Conservation (phyloP, 139 green algal species). For the Ettlia oleoabundans region DNA sequence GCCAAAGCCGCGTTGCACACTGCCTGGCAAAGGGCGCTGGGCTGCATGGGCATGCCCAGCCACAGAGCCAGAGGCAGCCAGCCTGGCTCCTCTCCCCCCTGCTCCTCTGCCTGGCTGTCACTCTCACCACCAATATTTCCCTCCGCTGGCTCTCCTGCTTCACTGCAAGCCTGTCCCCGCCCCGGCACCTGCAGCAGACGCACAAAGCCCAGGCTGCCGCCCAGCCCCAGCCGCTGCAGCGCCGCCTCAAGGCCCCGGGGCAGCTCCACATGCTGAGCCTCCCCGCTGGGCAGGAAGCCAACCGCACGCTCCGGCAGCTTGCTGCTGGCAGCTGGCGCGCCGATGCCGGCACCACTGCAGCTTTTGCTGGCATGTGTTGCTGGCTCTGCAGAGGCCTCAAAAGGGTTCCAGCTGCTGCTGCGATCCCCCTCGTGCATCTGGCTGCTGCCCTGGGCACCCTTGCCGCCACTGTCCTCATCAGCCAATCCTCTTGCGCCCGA, state of each 20-base stretch:
- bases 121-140: no score
- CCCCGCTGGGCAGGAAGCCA: background rate
- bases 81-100: no score
- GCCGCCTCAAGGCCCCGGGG: constrained; percentile 19
- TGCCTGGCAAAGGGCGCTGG: constrained; percentile 67
- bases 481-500: background rate
- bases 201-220: constrained; percentile 52
- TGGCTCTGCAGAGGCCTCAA: background rate
- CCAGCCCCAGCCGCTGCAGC: constrained; percentile 55
- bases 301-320: constrained; percentile 12
- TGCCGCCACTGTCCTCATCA: background rate
- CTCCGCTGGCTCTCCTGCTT: background rate
- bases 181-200: constrained; percentile 44
- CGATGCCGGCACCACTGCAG: background rate
- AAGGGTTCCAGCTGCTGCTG: constrained; percentile 19
- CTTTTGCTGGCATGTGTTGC: background rate
- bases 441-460: background rate
- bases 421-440: background rate
- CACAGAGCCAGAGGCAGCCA: constrained; percentile 80
- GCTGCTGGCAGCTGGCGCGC: no score
- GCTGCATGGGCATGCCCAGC: constrained; percentile 80
- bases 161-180: background rate
- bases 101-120: background rate
- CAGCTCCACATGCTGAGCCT: constrained; percentile 36
- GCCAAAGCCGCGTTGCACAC: constrained; percentile 67